Conservation (phyloP, 1,284 basidiomycete genomes). For the Papiliotrema terrestris region DNA sequence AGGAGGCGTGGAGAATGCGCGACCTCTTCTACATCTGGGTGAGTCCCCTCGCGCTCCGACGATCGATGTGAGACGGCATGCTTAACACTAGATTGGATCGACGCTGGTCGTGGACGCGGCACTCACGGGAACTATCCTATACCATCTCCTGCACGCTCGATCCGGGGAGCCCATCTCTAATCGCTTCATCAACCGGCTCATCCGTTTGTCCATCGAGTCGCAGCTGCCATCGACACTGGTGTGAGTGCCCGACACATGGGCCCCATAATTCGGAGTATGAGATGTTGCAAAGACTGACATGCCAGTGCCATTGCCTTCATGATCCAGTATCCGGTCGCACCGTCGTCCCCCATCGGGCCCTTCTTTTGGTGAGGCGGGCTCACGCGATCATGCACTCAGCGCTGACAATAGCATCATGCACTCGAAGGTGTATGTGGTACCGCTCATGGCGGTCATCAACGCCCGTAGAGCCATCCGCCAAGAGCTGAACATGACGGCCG, state of each 20-base stretch:
- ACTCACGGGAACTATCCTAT: not conserved
- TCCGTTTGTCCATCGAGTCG: not conserved
- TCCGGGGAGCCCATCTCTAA: not conserved
- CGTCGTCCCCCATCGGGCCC: not conserved
- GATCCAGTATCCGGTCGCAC: not conserved
- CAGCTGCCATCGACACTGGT: not conserved
- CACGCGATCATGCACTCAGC: not conserved
- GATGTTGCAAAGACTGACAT: not conserved
- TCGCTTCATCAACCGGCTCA: not conserved
- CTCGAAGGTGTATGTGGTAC: not conserved
- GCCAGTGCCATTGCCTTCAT: not conserved
- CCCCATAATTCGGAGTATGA: too few relatives aligned
- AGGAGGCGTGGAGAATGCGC: too few relatives aligned
- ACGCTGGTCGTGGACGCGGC: not conserved
- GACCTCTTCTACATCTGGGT: too few relatives aligned
- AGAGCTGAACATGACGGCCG: not conserved
- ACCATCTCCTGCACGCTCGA: not conserved
- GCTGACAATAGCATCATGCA: not conserved
- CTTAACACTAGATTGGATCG: not conserved
- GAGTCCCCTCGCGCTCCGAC: too few relatives aligned
- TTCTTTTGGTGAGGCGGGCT: not conserved
- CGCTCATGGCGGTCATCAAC: not conserved
- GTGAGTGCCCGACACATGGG: not conserved
- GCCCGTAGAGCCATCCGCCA: not conserved
- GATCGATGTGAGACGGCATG: too few relatives aligned